A percentile compares a stretch with the other conserved stretches of the same genome.
Evolutionary conservation across 768 basidiomycete species (phyloP).

Genomic region (Boletus fagicola): DNA sequence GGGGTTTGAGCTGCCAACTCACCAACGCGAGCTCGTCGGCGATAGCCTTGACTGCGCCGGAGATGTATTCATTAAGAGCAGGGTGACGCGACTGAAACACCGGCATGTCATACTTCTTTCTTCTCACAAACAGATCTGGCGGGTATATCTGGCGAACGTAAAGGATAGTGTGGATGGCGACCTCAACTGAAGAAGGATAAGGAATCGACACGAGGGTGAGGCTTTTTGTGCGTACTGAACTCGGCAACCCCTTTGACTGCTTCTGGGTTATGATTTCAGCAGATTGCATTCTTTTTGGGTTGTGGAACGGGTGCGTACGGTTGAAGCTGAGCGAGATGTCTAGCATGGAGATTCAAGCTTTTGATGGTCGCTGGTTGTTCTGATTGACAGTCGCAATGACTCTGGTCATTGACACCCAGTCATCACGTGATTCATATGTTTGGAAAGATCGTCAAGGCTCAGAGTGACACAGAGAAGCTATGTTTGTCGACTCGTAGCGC

Average conservation of each 20-base stretch:
- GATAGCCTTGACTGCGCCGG: conserved; percentile 82
- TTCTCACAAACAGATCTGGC: conserved; percentile 77
- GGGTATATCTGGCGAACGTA: conserved; percentile 92
- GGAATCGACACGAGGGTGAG: not conserved
- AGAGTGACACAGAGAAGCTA: too few relatives aligned
- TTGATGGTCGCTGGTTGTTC: not conserved
- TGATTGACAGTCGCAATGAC: not conserved
- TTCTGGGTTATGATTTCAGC: conserved; percentile 41
- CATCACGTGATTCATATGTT: not conserved
- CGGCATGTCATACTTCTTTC: conserved; percentile 87
- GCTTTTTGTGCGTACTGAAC: conserved; percentile 52
- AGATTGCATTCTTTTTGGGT: not conserved
- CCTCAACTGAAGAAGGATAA: conserved; percentile 65
- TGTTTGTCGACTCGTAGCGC: not conserved
- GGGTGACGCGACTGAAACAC: conserved; percentile 95
- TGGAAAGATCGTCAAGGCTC: too few relatives aligned
- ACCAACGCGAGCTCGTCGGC: conserved; percentile 73
- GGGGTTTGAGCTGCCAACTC: conserved; percentile 13
- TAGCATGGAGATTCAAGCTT: conserved; percentile 15
- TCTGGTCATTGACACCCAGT: not conserved
- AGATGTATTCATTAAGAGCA: conserved; percentile 81
- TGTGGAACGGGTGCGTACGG: conserved; percentile 29
- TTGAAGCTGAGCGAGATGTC: conserved; percentile 38
- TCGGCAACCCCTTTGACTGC: conserved; percentile 63
- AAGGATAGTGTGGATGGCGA: conserved; percentile 88